Evolutionary conservation across 768 basidiomycete species (phyloP), one percentile per base, ranked within the genome.

Genomic region (Macrolepiota albuminosa): DNA sequence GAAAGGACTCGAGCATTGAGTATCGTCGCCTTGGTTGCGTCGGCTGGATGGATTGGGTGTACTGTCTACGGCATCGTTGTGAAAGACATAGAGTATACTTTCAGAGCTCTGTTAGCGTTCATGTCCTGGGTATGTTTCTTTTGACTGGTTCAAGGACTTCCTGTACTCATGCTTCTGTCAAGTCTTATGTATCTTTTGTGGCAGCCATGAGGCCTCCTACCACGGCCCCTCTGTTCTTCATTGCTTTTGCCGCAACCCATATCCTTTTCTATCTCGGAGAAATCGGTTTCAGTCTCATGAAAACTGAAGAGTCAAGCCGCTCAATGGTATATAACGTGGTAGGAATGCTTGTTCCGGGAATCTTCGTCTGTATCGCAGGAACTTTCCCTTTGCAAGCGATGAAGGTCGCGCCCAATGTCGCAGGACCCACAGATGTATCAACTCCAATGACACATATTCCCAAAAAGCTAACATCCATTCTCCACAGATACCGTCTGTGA

Each of bases 161-260:
- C 40, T 46, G 43, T 47, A 53, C 42, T 39, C 10, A 66, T 52
- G 55, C 39, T 48, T 54, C 24, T 57, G 37, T 26, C 24, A 21
- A 86, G 85, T 67, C 65, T 43, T 85, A 82, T 66, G 76, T 78
- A 33, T 67, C 75, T 33, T 62, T 81, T 54, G 70, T 73, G 54
- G 64, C 76, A 60, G 55, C 74, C 33, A 59, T 76, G 29, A 79
- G 69, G 61, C 78, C 81, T 2, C 79, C 79, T 1, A 63, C 65
- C 57, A 84, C 84, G 1, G 76, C 82, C 5, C 84, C 85, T n/a
- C 85, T 81, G 67, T 65, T 81, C 21, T 73, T 80, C 10, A 70
- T 83, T 33, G 58, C 73, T 7, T 78, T 82, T 63, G 78, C 78
- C 29, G 66, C 72, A 33, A 64, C 71, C n/a, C 71, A 79, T 58